phyloP scores from a whole-genome alignment of 1,284 basidiomycete species.

The Trichosporon coremiiforme region DNA sequence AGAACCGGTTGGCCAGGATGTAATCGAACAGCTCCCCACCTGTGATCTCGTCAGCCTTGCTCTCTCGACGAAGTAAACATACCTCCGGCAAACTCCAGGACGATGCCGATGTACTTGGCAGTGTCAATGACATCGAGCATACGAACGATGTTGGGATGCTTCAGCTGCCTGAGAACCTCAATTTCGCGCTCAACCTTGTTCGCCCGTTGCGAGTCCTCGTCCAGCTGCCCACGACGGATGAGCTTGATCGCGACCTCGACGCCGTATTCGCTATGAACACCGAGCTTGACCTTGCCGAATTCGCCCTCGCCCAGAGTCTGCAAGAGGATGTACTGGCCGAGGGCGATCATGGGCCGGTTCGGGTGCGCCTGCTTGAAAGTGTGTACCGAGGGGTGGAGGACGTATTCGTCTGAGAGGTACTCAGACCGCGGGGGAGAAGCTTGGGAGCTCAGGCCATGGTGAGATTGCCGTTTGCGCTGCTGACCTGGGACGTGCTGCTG shows the following conservation, averaged over 20 bases:
- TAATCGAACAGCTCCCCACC: constrained; percentile 99
- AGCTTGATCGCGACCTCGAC: constrained; percentile 99
- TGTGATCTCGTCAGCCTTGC: constrained; percentile 28
- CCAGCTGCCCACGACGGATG: constrained; percentile 90
- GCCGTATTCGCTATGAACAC: constrained; percentile 89
- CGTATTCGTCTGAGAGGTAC: constrained; percentile 53
- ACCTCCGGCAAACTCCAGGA: constrained; percentile 93
- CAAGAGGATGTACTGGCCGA: constrained; percentile 90
- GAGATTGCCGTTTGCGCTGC: constrained; percentile 49
- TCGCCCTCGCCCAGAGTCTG: constrained; percentile 98
- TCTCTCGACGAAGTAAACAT: constrained; percentile 32
- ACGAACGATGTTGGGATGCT: constrained; percentile 97
- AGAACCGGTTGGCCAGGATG: constrained; percentile 95
- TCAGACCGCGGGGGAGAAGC: constrained; percentile 47
- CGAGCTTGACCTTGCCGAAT: constrained; percentile 99
- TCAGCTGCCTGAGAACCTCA: constrained; percentile 88
- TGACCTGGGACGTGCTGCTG: constrained; percentile 10
- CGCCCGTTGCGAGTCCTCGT: constrained; percentile 83
- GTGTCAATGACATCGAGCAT: constrained; percentile 99
- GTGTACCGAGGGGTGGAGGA: constrained; percentile 75
- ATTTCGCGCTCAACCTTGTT: constrained; percentile 98
- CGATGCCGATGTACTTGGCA: constrained; percentile 99
- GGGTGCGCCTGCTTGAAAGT: constrained; percentile 84
- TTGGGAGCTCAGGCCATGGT: constrained; percentile 31
- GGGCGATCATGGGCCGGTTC: constrained; percentile 80